These are phyloP conservation scores for Rhizophagus sp. DNA, from an alignment of 192 early-diverging fungal genomes.

Conservation along the genomic window DNA sequence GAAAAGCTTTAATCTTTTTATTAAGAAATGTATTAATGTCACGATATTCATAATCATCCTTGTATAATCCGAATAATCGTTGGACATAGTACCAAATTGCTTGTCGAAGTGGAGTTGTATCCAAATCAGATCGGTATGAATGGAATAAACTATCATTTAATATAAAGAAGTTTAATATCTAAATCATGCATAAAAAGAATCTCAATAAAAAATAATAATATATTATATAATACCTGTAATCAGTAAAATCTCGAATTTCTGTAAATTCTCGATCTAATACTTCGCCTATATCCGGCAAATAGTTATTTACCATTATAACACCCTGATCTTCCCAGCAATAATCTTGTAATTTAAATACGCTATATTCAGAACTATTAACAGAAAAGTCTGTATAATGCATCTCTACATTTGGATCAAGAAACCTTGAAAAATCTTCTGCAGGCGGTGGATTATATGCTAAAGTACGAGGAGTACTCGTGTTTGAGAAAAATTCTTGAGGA, in stretches of 20 bases:
- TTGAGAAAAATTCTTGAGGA: not conserved
- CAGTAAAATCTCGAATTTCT: slow-evolving; percentile 55
- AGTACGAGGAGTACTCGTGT: not conserved
- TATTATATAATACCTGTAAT: slow-evolving; percentile 42
- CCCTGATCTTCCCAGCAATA: slow-evolving; percentile 64
- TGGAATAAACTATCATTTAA: not conserved
- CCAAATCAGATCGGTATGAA: slow-evolving; percentile 35
- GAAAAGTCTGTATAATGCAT: not conserved
- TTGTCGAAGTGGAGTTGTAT: slow-evolving; percentile 55
- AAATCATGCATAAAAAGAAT: too few relatives aligned
- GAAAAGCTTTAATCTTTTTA: slow-evolving; percentile 43
- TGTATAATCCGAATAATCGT: slow-evolving; percentile 51
- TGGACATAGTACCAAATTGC: slow-evolving; percentile 60
- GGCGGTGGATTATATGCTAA: not conserved
- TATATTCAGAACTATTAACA: slow-evolving; percentile 23
- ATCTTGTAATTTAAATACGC: slow-evolving; percentile 49
- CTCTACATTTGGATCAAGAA: not conserved
- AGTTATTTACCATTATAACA: slow-evolving; percentile 47
- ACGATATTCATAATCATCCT: slow-evolving; percentile 57
- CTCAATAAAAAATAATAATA: not conserved
- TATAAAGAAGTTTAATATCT: not conserved
- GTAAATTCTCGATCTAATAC: slow-evolving; percentile 50
- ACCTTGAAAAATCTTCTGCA: not conserved
- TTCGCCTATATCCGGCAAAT: slow-evolving; percentile 53
- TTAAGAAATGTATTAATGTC: slow-evolving; percentile 49